Evolutionary conservation across 768 basidiomycete species (phyloP), one percentile per base, ranked within the genome.

Genomic region (Serendipita indica): DNA sequence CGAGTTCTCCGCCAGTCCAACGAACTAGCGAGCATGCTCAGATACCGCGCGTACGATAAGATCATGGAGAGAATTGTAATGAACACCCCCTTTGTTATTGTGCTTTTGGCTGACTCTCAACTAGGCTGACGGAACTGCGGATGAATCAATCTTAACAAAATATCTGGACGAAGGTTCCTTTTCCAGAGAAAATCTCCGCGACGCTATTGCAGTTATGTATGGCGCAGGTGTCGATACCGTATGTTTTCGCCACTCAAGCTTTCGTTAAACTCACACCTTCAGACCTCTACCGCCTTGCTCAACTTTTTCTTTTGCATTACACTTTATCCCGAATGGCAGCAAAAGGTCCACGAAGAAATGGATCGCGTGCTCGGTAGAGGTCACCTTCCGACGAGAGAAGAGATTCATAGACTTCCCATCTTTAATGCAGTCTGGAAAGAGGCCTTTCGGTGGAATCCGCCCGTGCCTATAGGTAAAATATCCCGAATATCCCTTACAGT

Each of bases 321-420:
- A 12, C 37, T 65, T 10, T 60, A 64, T 35, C 65, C 65, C 10
- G 62, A 65, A 2, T 60, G 41, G 3, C 41, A 58, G 52, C 35
- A 45, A 3, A 60, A 60, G n/a, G 66, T 64, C 14, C 64, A 65
- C 43, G 22, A 28, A 2, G 66, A 68, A 60, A 32, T 68, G 3
- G 67, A 68, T 39, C 18, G 39, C 1, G 65, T 67, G 12, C 60
- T 68, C 0, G 67, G 67, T 2, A 39, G 46, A 12, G 64, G 60
- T 7, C 22, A 61, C 2, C 33, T 67, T 2, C 67, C 67, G 3
- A 57, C 49, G 3, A 64, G 65, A 1, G 10, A 25, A 16, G 49
- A 54, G 10, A 54, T 54, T 22, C 49, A 18, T 16, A 25, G 30
- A 6, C 49, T 54, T 30, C 20, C 20, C 10, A 7, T 27, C 20